Conservation (phyloP, 176 grass and related monocot species). For the Musa beccarii region DNA sequence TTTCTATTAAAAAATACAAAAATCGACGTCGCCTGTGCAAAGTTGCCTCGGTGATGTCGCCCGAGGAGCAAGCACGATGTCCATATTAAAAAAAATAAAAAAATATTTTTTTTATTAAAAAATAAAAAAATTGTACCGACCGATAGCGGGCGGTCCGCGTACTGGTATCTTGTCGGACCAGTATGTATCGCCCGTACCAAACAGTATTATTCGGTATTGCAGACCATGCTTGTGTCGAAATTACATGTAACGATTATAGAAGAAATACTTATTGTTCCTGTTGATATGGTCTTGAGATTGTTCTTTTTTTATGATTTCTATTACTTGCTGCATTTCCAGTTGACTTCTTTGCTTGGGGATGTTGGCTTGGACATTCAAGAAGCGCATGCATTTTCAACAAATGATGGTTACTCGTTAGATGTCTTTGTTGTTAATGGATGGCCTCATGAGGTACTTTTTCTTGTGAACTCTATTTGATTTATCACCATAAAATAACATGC, state of each 20-base stretch:
- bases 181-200: no score
- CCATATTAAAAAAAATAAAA: no score
- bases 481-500: not conserved
- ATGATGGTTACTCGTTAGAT: slow-evolving; percentile 38
- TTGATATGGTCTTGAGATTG: not conserved
- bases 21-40: no score
- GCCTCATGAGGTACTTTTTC: slow-evolving; percentile 23
- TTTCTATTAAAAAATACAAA: no score
- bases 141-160: no score
- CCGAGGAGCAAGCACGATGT: no score
- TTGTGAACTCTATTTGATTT: not conserved
- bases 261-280: not conserved
- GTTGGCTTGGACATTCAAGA: slow-evolving; percentile 29
- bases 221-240: no score
- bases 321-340: slow-evolving; percentile 6
- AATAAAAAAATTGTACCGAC: no score
- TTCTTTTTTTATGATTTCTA: not conserved
- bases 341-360: slow-evolving; percentile 23
- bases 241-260: not conserved
- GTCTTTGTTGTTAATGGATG: slow-evolving; percentile 36
- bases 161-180: no score
- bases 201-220: no score
- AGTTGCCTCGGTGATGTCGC: no score
- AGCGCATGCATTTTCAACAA: slow-evolving; percentile 37
- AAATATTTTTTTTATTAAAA: no score